Percentiles rank a stretch among this genome's conserved stretches.
These are phyloP conservation scores for Potentilla sterilis DNA, from an alignment of 306 rosid species.

Conservation along the genomic window DNA sequence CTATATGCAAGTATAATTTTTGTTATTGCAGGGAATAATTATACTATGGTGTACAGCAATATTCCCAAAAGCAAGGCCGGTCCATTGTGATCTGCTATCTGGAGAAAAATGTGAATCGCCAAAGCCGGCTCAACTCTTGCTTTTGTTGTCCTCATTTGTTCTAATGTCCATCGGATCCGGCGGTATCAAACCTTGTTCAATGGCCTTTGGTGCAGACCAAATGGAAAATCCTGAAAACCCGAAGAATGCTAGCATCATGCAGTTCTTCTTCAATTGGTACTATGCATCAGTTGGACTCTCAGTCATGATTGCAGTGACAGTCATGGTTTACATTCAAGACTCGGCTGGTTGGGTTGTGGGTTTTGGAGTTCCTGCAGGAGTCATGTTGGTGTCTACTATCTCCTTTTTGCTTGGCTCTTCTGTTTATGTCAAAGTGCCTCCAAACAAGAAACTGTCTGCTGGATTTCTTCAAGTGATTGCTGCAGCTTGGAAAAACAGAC, in stretches of 20 bases:
- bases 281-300: slow-evolving; percentile 51
- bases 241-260: slow-evolving; percentile 43
- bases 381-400: slow-evolving; percentile 46
- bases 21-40: slow-evolving; percentile 47
- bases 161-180: slow-evolving; percentile 61
- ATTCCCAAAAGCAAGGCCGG: slow-evolving; percentile 49
- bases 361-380: slow-evolving; percentile 59
- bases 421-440: slow-evolving; percentile 41
- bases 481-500: slow-evolving; percentile 50
- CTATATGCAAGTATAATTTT: not conserved
- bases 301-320: slow-evolving; percentile 47
- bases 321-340: slow-evolving; percentile 53
- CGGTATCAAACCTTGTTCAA: slow-evolving; percentile 51
- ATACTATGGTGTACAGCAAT: slow-evolving; percentile 62
- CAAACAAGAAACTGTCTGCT: slow-evolving; percentile 47
- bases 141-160: slow-evolving; percentile 33
- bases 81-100: slow-evolving; percentile 32
- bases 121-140: slow-evolving; percentile 39
- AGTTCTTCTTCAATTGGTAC: slow-evolving; percentile 60
- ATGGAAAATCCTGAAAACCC: slow-evolving; percentile 34
- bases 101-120: slow-evolving; percentile 40
- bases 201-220: slow-evolving; percentile 75
- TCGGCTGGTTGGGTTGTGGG: slow-evolving; percentile 65
- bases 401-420: slow-evolving; percentile 49
- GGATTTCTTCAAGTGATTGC: slow-evolving; percentile 47